A percentile compares a stretch with the other conserved stretches of the same genome.
phyloP scores from a whole-genome alignment of 2,329 filamentous ascomycete genomes.

The Daldinia sp. region DNA sequence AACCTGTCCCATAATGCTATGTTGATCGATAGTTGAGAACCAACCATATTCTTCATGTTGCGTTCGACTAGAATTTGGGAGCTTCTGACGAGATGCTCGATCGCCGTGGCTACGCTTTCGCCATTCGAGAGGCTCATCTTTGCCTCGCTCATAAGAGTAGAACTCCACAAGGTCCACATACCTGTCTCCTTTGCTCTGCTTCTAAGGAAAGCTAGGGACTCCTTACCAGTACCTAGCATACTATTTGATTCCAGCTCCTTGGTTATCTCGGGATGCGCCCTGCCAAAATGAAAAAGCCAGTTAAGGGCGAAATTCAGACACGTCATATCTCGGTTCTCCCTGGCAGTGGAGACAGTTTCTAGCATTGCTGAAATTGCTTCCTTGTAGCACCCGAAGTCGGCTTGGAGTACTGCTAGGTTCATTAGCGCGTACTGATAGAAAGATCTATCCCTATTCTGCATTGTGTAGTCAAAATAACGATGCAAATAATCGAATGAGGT shows the following conservation, averaged over 20 bases:
- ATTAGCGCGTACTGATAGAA: conserved; percentile 96
- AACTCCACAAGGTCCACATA: conserved; percentile 87
- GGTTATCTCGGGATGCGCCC: conserved; percentile 82
- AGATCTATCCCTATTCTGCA: conserved; percentile 83
- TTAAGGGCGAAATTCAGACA: conserved; percentile 96
- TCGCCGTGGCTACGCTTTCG: conserved; percentile 69
- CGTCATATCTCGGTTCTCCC: conserved; percentile 91
- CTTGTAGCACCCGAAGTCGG: conserved; percentile 91
- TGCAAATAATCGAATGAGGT: conserved; percentile 92
- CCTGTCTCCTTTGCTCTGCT: conserved; percentile 86
- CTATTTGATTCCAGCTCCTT: conserved; percentile 76
- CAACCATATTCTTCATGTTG: conserved; percentile 78
- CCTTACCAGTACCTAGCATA: conserved; percentile 81
- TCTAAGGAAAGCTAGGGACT: conserved; percentile 85
- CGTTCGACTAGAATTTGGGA: conserved; percentile 85
- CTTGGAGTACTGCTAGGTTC: conserved; percentile 92
- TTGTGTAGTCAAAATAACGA: conserved; percentile 96
- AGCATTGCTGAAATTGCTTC: conserved; percentile 96
- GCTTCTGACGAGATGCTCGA: conserved; percentile 85
- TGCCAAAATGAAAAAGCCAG: conserved; percentile 96
- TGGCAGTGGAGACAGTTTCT: conserved; percentile 92
- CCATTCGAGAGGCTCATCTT: conserved; percentile 82
- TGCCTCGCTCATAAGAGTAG: conserved; percentile 85
- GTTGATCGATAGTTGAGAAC: conserved; percentile 78
- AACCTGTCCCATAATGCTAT: conserved; percentile 82